Base-by-base conservation (phyloP, 306 rosid species). In the Pyrus bretschneideri region DNA sequence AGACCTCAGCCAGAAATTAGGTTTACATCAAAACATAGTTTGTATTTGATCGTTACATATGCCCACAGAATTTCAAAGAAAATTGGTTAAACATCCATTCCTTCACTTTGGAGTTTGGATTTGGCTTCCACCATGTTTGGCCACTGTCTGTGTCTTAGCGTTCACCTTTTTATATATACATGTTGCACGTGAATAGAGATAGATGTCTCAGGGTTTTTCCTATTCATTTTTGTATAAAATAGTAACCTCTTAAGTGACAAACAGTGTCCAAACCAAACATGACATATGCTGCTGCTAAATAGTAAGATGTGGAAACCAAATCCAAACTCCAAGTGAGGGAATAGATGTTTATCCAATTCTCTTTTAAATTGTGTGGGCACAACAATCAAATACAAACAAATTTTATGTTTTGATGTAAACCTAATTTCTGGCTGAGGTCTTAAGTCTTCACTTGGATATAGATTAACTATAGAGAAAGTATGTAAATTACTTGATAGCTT, bases 21-120 rank as follows among this genome's bases (percentile, higher is more conserved):
- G 87, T 81, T 81, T 46, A 5, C 30, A 76, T 81, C 83, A 17
- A 80, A 80, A 74, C 78, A 18, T 45, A 5, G 73, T 80, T 51
- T 30, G 23, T 59, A 54, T 68, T 23, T 18, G 35, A 57, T n/a
- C 59, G 61, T 70, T 49, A 29, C 8, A 38, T 38, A 6, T 45
- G 59, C 74, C 78, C 9, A 5, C 58, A 82, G 57, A 68, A 69
- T 64, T 70, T 54, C 22, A 52, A 44, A 30, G 73, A 38, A 4
- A 71, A 64, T 63, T 29, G 45, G 70, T 18, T 77, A 23, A 14
- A 14, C 61, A 67, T 63, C 74, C 71, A 57, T 76, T 71, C 70
- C n/a, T 9, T 23, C 27, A 33, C 40, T 19, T 73, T 44, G 17
- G 45, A 51, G 8, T 58, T 40, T 62, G 66, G 15, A 25, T 55